Percentiles rank a stretch among this genome's conserved stretches.
These are phyloP conservation scores for Pilasporangium apinafurcum DNA, from an alignment of 352 stramenopile genomes.

Conservation along the genomic window DNA sequence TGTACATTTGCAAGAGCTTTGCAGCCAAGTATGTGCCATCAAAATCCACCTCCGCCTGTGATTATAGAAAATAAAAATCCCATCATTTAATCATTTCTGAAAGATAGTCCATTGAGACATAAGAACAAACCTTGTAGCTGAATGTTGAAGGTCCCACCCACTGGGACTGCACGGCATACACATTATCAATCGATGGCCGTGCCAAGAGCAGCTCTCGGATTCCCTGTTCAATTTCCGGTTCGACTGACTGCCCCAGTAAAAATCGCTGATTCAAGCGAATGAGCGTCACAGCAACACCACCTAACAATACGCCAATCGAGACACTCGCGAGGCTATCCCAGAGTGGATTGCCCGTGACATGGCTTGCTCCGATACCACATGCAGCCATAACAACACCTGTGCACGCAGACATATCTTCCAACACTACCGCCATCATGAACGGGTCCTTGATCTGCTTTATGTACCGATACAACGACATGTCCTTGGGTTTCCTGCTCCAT, in stretches of 20 bases:
- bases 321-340: constrained; percentile 96
- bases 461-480: constrained; percentile 64
- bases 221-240: constrained; percentile 87
- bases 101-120: not conserved
- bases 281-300: constrained; percentile 90
- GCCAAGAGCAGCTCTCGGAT: constrained; percentile 74
- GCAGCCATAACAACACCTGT: constrained; percentile 95
- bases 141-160: constrained; percentile 98
- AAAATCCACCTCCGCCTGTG: constrained; percentile 96
- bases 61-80: constrained; percentile 3
- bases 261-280: constrained; percentile 95
- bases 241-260: constrained; percentile 94
- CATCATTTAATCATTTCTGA: not conserved
- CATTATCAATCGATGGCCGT: constrained; percentile 90
- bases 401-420: constrained; percentile 96
- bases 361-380: constrained; percentile 89
- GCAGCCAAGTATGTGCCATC: constrained; percentile 97
- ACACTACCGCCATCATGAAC: constrained; percentile 95
- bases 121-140: constrained; percentile 90
- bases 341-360: constrained; percentile 90
- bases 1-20: constrained; percentile 88
- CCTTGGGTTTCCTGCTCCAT: constrained; percentile 57
- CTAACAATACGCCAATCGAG: constrained; percentile 92
- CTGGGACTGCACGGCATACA: constrained; percentile 95
- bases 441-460: constrained; percentile 88